A percentile compares a stretch with the other conserved stretches of the same genome.
These are phyloP conservation scores for Pleurozium schreberi DNA, from an alignment of 225 moss, liverwort and hornwort species.

Conservation along the genomic window DNA sequence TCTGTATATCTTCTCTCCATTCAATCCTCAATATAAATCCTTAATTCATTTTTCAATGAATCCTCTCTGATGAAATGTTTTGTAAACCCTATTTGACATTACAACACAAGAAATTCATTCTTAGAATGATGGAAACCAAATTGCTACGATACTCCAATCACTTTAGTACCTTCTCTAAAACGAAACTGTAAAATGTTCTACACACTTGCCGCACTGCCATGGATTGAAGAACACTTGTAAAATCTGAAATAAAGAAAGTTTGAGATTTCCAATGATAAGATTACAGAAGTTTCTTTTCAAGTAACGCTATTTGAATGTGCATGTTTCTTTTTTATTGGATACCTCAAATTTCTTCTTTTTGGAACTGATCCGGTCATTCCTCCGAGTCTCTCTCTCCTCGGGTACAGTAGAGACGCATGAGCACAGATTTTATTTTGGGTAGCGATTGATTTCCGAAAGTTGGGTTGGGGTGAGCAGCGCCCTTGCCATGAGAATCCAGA, in stretches of 20 bases:
- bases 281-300: background rate
- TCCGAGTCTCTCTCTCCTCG: background rate
- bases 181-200: background rate
- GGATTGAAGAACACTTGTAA: background rate
- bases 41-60: background rate
- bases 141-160: too few relatives aligned
- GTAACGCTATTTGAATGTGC: background rate
- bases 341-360: background rate
- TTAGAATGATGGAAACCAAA: background rate
- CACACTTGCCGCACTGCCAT: background rate
- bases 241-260: background rate
- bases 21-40: background rate
- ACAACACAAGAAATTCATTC: background rate
- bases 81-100: background rate
- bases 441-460: background rate
- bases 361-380: background rate
- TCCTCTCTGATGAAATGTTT: background rate
- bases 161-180: background rate
- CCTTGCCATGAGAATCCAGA: conserved; percentile 11
- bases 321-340: background rate
- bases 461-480: background rate
- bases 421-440: background rate
- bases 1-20: background rate
- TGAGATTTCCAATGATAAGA: background rate
- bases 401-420: background rate